A percentile compares a stretch with the other conserved stretches of the same genome.
Evolutionary conservation across 163 green algal species (phyloP).

Genomic region (Chlorella variabilis): DNA sequence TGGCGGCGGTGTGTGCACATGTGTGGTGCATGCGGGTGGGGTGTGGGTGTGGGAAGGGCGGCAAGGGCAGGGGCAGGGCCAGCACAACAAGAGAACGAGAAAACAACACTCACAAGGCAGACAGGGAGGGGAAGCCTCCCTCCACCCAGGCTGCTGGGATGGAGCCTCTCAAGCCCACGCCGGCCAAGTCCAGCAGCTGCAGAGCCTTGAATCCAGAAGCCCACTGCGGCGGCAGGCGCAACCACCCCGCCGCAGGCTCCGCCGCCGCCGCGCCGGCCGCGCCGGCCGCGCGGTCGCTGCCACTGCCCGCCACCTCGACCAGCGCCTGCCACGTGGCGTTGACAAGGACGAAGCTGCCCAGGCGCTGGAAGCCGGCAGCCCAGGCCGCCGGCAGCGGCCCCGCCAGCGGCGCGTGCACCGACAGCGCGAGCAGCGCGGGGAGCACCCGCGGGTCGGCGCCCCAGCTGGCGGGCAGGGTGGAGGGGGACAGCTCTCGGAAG

Average conservation of each 20-base stretch:
- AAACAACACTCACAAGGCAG: neutral
- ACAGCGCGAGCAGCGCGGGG: neutral
- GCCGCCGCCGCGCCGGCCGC: too few species aligned
- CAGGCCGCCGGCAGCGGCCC: neutral
- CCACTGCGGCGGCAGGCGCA: neutral
- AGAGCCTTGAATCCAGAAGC: neutral
- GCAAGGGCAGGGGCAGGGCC: too few species aligned
- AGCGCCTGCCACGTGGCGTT: neutral
- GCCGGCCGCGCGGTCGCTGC: too few species aligned
- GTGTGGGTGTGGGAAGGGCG: too few species aligned
- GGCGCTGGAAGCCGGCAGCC: neutral
- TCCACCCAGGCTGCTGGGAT: neutral
- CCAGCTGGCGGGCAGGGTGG: conserved; percentile 6
- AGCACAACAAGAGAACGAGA: neutral
- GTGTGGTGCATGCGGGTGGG: too few species aligned
- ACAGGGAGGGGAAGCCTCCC: neutral
- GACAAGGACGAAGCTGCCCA: neutral
- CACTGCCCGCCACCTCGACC: too few species aligned
- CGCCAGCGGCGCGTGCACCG: neutral
- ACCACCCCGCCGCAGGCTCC: too few species aligned
- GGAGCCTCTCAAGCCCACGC: neutral
- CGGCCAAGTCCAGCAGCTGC: neutral
- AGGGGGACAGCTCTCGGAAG: neutral
- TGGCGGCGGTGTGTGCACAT: too few species aligned
- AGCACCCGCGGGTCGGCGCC: neutral